Base-by-base conservation (phyloP, 2,329 filamentous ascomycete species). In the Trichoderma pleuroti region DNA sequence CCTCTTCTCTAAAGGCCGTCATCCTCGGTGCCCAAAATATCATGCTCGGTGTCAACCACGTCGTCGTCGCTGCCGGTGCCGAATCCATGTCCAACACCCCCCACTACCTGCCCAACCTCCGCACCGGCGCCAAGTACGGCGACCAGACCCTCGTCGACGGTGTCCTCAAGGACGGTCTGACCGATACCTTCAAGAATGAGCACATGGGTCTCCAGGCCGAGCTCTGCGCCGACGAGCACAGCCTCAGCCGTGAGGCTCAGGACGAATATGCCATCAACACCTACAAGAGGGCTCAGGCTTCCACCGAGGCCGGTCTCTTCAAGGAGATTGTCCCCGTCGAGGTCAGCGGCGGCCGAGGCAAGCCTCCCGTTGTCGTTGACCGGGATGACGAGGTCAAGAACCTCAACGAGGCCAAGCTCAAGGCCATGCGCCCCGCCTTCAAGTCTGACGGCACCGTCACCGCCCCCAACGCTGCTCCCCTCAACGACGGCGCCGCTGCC, bases 41-140 rank as follows among this genome's bases (percentile, higher is more conserved):
- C 85, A 94, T 98, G 82, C 97, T 94, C 68, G 95, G 96, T 76
- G 97, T 93, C 80, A 95, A 95, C 74, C 91, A 93, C 76, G 91
- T 98, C 75, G 90, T 99, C 74, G 93, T 99, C 72, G 96, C 94
- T 74, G 96, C 94, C 79, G 96, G 96, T 76, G 90, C 95, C 76
- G 96, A 99, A 86, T 97, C 94, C 86, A 99, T 99, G 96, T 97
- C 94, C 80, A 98, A 98, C 85, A 87, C 92, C 68, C 96, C 96
- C 65, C 94, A 99, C 86, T 99, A 99, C 86, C 91, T 98, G 67
- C 92, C 94, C 74, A 92, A 86, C 81, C 86, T 97, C 76, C 92
- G 96, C 81, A 91, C 84, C 75, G 96, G 96, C 76, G 90, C 92
- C 82, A 98, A 98, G 85, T 99, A 97, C 82, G 96, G 96, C 77